phyloP scores from a whole-genome alignment of 768 basidiomycete genomes.

The Strobilomyces confusus region DNA sequence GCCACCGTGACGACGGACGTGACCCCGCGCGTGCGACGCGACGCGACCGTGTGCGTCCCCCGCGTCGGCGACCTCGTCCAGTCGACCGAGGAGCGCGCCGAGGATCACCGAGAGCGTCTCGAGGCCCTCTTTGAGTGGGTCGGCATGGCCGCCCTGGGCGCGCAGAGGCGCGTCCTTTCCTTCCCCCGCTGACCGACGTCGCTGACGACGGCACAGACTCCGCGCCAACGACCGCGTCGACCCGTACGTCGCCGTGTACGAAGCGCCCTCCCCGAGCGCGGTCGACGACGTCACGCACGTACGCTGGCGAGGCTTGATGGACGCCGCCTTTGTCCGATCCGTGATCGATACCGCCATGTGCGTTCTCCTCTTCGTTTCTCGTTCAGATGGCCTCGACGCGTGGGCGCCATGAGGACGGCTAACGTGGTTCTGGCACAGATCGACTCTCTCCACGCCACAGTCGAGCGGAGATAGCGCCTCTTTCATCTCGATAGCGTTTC shows the following conservation, averaged over 20 bases:
- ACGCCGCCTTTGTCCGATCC: conserved; percentile 47
- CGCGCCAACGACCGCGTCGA: conserved; percentile 60
- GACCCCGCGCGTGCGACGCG: conserved; percentile 20
- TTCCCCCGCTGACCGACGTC: too few relatives aligned
- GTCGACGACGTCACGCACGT: conserved; percentile 50
- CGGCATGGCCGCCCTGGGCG: conserved; percentile 62
- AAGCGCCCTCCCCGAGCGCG: conserved; percentile 42
- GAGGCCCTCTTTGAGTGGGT: conserved; percentile 64
- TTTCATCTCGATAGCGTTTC: conserved; percentile 22
- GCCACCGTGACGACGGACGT: conserved; percentile 14
- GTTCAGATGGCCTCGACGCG: background rate
- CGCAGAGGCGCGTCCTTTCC: conserved; percentile 51
- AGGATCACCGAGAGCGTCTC: conserved; percentile 49
- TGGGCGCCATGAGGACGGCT: background rate
- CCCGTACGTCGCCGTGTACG: conserved; percentile 66
- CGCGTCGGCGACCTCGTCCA: conserved; percentile 25
- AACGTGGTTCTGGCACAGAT: conserved; percentile 2
- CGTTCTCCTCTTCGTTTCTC: background rate
- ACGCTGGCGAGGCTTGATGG: conserved; percentile 58
- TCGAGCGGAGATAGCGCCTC: conserved; percentile 3
- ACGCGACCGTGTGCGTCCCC: conserved; percentile 41
- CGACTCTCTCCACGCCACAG: conserved; percentile 5
- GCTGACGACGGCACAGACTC: conserved; percentile 50
- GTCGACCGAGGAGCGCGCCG: conserved; percentile 32
- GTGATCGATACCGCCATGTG: conserved; percentile 45